These are phyloP conservation scores for Purpureocillium takamizusanense DNA, from an alignment of 2,329 filamentous ascomycete genomes.

Conservation along the genomic window DNA sequence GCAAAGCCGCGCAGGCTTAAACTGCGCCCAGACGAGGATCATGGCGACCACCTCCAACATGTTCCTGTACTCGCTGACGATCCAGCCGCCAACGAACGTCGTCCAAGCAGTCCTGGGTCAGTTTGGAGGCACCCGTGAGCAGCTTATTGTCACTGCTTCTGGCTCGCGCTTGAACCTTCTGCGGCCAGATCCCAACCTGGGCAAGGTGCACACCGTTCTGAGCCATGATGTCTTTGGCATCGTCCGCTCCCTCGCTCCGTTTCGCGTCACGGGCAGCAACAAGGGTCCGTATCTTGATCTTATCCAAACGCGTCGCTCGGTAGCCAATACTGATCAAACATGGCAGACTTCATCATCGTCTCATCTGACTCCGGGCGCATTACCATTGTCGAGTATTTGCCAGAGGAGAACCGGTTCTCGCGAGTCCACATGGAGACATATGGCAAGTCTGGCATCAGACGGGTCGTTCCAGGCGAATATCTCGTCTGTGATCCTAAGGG, in stretches of 20 bases:
- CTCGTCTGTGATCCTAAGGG: constrained; percentile 93
- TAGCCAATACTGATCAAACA: constrained; percentile 15
- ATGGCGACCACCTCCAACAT: constrained; percentile 99
- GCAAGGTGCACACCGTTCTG: constrained; percentile 76
- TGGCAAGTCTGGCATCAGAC: constrained; percentile 89
- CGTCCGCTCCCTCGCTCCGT: constrained; percentile 79
- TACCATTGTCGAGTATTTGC: constrained; percentile 84
- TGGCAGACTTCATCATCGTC: constrained; percentile 86
- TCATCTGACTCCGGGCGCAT: constrained; percentile 94
- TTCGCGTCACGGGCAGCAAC: constrained; percentile 83
- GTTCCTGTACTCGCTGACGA: constrained; percentile 96
- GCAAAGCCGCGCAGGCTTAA: constrained; percentile 40
- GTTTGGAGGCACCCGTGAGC: constrained; percentile 92
- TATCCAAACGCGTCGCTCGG: no score
- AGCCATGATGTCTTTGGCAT: constrained; percentile 96
- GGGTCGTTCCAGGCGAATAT: constrained; percentile 93
- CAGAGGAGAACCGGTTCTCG: constrained; percentile 77
- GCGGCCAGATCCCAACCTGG: constrained; percentile 74
- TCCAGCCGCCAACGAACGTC: constrained; percentile 84
- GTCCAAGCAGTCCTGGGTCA: constrained; percentile 89
- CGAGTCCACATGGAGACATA: constrained; percentile 94
- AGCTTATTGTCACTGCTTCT: constrained; percentile 91
- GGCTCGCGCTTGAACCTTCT: constrained; percentile 84
- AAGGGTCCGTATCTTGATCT: constrained; percentile 68
- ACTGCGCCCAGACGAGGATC: constrained; percentile 37